phyloP scores from a whole-genome alignment of 2,329 filamentous ascomycete genomes.

The Dryadomyces sulphureus region DNA sequence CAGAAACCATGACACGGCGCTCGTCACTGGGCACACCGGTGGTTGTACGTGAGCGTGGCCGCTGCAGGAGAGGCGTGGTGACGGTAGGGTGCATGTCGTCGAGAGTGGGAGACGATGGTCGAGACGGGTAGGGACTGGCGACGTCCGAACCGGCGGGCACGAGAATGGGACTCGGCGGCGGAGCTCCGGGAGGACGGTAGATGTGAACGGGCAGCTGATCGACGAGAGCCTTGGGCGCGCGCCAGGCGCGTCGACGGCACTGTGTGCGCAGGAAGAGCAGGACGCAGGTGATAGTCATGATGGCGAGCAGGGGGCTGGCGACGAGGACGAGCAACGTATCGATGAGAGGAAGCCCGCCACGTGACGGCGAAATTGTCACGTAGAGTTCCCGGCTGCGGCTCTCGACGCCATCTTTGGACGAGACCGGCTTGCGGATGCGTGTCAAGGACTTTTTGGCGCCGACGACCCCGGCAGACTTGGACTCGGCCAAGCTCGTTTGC shows the following conservation, averaged over 20 bases:
- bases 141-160: conserved; percentile 2
- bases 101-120: conserved; percentile 45
- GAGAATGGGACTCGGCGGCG: neutral
- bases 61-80: conserved; percentile 67
- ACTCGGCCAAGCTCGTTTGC: neutral
- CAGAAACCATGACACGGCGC: conserved; percentile 27
- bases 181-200: conserved; percentile 61
- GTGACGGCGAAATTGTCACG: conserved; percentile 91
- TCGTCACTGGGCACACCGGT: conserved; percentile 41
- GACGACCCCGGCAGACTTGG: neutral
- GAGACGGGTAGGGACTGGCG: conserved; percentile 27
- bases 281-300: conserved; percentile 85
- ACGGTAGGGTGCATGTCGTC: conserved; percentile 36
- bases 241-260: conserved; percentile 79
- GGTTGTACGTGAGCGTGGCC: conserved; percentile 50
- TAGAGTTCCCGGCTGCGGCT: conserved; percentile 60
- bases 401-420: conserved; percentile 12
- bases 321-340: conserved; percentile 96
- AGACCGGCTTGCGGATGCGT: too few species aligned
- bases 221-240: conserved; percentile 93
- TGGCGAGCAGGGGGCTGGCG: conserved; percentile 78
- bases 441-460: conserved; percentile 1
- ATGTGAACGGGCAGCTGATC: conserved; percentile 89
- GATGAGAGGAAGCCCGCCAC: conserved; percentile 82
- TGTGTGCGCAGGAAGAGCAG: conserved; percentile 75